Percentiles rank a stretch among this genome's conserved stretches.
Conservation (phyloP, 805 yeast genomes). For the Saccharomycopsis fibuligera region DNA sequence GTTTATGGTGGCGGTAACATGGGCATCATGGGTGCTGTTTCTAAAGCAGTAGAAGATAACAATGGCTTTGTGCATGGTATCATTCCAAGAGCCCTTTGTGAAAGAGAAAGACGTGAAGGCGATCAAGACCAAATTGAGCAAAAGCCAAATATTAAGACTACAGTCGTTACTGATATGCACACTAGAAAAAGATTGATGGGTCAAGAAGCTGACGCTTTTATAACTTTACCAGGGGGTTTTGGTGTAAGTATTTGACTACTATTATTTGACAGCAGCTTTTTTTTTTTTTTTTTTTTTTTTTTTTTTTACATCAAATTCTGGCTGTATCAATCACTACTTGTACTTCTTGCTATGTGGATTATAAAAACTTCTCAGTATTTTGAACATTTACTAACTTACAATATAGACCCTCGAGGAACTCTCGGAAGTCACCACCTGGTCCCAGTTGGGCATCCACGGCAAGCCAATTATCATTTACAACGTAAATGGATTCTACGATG, state of each 20-base stretch:
- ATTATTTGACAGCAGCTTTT: no score
- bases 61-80: slow-evolving; percentile 77
- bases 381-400: not conserved
- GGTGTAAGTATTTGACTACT: not conserved
- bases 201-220: slow-evolving; percentile 75
- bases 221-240: slow-evolving; percentile 76
- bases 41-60: slow-evolving; percentile 49
- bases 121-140: slow-evolving; percentile 32
- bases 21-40: slow-evolving; percentile 75
- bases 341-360: no score
- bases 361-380: not conserved
- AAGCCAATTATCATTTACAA: slow-evolving; percentile 78
- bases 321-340: no score
- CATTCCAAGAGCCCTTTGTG: slow-evolving; percentile 77
- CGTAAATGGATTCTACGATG: slow-evolving; percentile 74
- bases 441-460: slow-evolving; percentile 77
- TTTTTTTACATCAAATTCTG: no score
- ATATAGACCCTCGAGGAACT: slow-evolving; percentile 69
- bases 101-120: slow-evolving; percentile 69
- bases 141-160: slow-evolving; percentile 68
- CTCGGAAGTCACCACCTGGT: slow-evolving; percentile 88
- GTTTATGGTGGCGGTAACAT: slow-evolving; percentile 78
- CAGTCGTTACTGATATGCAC: slow-evolving; percentile 84
- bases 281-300: no score
- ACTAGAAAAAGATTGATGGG: slow-evolving; percentile 85